phyloP scores from a whole-genome alignment of 495 filamentous ascomycete species.

The Xylaria flabelliformis region DNA sequence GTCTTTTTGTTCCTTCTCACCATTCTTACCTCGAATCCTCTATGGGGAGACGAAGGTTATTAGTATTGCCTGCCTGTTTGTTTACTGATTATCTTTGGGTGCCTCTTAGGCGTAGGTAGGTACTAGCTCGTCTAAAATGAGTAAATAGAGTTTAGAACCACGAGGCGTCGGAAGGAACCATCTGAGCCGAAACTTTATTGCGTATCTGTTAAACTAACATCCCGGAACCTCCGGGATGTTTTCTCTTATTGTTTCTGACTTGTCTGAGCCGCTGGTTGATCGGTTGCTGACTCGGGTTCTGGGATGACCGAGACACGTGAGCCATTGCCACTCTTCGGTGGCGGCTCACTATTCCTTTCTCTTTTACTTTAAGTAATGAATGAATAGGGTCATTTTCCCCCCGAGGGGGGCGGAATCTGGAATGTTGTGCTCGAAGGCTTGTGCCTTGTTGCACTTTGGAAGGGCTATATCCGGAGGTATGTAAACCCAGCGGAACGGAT shows the following conservation, averaged over 20 bases:
- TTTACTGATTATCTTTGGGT: background rate
- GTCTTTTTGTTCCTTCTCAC: background rate
- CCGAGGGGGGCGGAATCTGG: background rate
- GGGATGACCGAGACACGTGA: slow-evolving; percentile 5
- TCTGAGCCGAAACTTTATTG: background rate
- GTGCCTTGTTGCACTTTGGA: background rate
- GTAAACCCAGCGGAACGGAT: background rate
- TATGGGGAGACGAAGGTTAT: background rate
- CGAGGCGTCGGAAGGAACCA: background rate
- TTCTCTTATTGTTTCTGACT: background rate
- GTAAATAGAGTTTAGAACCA: background rate
- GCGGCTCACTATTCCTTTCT: background rate
- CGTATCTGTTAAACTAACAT: background rate
- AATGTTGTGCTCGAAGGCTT: background rate
- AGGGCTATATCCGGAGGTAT: background rate
- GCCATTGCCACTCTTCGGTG: background rate
- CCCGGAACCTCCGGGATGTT: background rate
- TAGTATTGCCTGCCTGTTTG: too few relatives aligned
- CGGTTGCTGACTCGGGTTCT: background rate
- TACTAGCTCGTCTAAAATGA: background rate
- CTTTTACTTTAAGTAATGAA: background rate
- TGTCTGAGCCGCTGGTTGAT: background rate
- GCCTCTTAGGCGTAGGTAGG: background rate
- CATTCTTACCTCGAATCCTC: too few relatives aligned
- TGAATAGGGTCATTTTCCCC: background rate